Base-by-base conservation (phyloP, 1,284 basidiomycete species). In the Cutaneotrichosporon cavernicola region DNA sequence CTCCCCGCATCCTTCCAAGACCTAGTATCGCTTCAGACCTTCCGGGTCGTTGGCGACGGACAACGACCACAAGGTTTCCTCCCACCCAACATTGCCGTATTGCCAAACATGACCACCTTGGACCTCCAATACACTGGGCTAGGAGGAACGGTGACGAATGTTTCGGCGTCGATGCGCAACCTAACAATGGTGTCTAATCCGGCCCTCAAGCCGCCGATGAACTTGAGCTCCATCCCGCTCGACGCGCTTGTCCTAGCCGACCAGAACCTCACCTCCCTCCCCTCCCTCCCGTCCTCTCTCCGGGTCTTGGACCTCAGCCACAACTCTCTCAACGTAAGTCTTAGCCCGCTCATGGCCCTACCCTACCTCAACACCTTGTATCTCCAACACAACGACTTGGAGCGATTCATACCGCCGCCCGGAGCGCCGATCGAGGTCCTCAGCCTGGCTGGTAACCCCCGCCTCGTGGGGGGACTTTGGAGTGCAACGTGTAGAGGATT, bases 21-120 rank as follows among this genome's bases (percentile, higher is more conserved):
- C 61, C 67, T 82, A 7, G 72, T 73, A 9, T 61, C 71, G 1
- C 71, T 82, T 10, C 50, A 70, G 26, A 60, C 64, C 2, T 63
- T 81, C 10, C 68, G 71, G 34, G 61, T 81, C 6, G 22, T 56
- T 8, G 38, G 18, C 6, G 76, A 80, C 63, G 69, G 68, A 1
- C 65, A 71, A 16, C 62, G 76, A 4, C 81, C 81, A 0, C 63
- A 64, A 8, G 77, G 78, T 5, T 30, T 67, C 22, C 71, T 79
- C 47, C 61, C 68, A 46, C 69, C 59, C 49, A 67, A 16, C 31
- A 21, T 59, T 18, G 10, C 9, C 47, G 22, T 16, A 2, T 21
- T 59, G 34, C 58, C 71, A 50, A 66, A 72, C 59, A 55, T 66
- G 68, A 47, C 77, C 66, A 21, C 65, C 3, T 32, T 65, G 22